phyloP scores from a whole-genome alignment of 345 rosid species.

The Ricinus communis region DNA sequence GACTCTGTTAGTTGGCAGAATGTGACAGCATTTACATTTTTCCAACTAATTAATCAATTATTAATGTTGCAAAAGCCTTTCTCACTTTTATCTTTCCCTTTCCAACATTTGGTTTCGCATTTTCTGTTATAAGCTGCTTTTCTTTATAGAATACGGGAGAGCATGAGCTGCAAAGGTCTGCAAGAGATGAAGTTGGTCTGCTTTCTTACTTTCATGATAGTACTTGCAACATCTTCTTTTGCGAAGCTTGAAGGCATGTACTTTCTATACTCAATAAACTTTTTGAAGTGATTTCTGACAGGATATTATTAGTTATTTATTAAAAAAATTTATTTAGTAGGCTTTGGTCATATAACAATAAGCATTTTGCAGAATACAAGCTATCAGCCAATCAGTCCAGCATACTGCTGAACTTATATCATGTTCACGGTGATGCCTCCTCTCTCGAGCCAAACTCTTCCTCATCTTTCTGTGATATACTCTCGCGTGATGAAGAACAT shows the following conservation, averaged over 20 bases:
- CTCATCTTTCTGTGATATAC: constrained; percentile 19
- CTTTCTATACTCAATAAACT: constrained; percentile 1
- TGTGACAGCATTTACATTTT: constrained; percentile 14
- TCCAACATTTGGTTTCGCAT: neutral
- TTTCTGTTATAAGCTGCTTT: neutral
- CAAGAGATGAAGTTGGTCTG: constrained; percentile 19
- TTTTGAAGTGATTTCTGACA: neutral
- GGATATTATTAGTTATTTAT: neutral
- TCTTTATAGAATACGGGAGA: neutral
- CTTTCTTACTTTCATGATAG: constrained; percentile 19
- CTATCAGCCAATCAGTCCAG: constrained; percentile 10
- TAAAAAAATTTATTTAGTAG: neutral
- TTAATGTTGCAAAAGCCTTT: neutral
- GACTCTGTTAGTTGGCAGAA: constrained; percentile 13
- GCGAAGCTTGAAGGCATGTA: constrained; percentile 28
- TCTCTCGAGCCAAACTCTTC: constrained; percentile 17
- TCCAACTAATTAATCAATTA: constrained; percentile 1
- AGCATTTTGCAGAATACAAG: constrained; percentile 25
- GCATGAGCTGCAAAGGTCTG: neutral
- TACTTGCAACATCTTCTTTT: constrained; percentile 22
- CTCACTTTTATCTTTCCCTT: neutral
- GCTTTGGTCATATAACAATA: neutral
- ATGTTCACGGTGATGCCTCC: constrained; percentile 29
- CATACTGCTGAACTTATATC: constrained; percentile 28
- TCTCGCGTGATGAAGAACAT: constrained; percentile 33